Conservation (phyloP, 306 rosid genomes). For the Mimosa bimucronata region DNA sequence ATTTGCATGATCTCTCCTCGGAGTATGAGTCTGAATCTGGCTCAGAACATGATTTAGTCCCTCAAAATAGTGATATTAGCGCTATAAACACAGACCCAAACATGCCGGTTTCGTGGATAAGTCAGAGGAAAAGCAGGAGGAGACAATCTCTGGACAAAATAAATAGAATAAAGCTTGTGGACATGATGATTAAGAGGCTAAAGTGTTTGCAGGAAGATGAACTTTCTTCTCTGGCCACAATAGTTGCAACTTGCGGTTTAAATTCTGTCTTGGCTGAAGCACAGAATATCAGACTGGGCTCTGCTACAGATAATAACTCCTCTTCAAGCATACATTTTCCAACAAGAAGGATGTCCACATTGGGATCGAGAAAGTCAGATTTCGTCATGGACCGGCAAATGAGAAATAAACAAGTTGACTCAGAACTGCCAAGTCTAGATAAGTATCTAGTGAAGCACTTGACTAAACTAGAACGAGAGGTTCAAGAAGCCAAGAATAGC, state of each 20-base stretch:
- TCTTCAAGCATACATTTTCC: conserved; percentile 39
- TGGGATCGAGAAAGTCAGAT: conserved; percentile 47
- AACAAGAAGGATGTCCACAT: conserved; percentile 53
- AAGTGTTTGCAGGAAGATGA: conserved; percentile 83
- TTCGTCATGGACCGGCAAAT: conserved; percentile 44
- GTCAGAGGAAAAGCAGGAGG: conserved; percentile 58
- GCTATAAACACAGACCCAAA: conserved; percentile 51
- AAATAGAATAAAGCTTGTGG: conserved; percentile 59
- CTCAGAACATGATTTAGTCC: conserved; percentile 51
- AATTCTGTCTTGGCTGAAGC: conserved; percentile 85
- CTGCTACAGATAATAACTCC: conserved; percentile 48
- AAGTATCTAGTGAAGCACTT: conserved; percentile 79
- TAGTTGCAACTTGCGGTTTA: conserved; percentile 90
- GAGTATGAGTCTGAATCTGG: conserved; percentile 69
- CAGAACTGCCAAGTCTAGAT: conserved; percentile 85
- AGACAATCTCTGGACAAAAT: conserved; percentile 62
- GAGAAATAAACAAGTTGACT: conserved; percentile 56
- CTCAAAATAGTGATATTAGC: conserved; percentile 41
- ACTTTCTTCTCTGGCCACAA: conserved; percentile 89
- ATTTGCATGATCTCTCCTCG: conserved; percentile 50
- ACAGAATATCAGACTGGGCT: conserved; percentile 55
- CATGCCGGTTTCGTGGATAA: conserved; percentile 42
- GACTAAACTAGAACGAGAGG: conserved; percentile 89
- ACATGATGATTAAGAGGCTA: conserved; percentile 80
- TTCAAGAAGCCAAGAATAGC: conserved; percentile 73